Percentiles rank a stretch among this genome's conserved stretches.
Evolutionary conservation across 768 basidiomycete genomes (phyloP).

Genomic region (Kwoniella sp.): DNA sequence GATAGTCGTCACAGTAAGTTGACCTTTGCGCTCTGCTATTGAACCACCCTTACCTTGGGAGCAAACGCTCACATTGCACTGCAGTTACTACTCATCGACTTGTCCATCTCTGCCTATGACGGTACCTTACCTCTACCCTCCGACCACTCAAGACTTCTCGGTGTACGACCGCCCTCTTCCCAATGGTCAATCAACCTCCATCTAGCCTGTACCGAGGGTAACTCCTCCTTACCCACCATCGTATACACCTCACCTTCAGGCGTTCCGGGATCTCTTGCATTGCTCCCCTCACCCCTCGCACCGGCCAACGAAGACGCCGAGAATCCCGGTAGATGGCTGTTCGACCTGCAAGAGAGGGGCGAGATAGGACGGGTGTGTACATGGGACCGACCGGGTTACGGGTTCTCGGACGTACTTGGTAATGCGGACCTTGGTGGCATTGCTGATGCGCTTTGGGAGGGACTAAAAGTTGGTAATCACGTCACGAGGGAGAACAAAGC

Average conservation of each 20-base stretch:
- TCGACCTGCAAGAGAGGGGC: conserved; percentile 47
- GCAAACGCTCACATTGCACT: too few species aligned
- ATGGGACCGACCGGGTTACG: conserved; percentile 56
- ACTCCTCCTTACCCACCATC: conserved; percentile 43
- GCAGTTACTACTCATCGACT: conserved; percentile 52
- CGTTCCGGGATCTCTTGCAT: conserved; percentile 50
- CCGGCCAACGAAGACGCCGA: conserved; percentile 32
- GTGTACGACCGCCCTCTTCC: conserved; percentile 31
- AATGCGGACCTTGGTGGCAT: conserved; percentile 49
- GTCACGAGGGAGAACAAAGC: conserved; percentile 1
- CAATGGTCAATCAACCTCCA: conserved; percentile 48
- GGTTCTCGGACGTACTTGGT: conserved; percentile 49
- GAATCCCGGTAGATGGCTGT: conserved; percentile 53
- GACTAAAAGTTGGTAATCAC: conserved; percentile 35
- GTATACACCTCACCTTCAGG: conserved; percentile 54
- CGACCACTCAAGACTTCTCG: conserved; percentile 30
- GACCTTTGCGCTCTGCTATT: too few species aligned
- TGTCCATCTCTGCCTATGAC: conserved; percentile 53
- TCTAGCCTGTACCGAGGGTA: conserved; percentile 43
- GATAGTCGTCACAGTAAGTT: conserved; percentile 47
- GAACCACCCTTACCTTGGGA: too few species aligned
- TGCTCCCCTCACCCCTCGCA: conserved; percentile 41
- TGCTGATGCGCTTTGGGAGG: conserved; percentile 45
- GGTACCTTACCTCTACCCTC: conserved; percentile 39
- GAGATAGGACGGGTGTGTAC: conserved; percentile 51